Evolutionary conservation across 352 stramenopile genomes (phyloP).

Genomic region (Pythium scleroteichum): DNA sequence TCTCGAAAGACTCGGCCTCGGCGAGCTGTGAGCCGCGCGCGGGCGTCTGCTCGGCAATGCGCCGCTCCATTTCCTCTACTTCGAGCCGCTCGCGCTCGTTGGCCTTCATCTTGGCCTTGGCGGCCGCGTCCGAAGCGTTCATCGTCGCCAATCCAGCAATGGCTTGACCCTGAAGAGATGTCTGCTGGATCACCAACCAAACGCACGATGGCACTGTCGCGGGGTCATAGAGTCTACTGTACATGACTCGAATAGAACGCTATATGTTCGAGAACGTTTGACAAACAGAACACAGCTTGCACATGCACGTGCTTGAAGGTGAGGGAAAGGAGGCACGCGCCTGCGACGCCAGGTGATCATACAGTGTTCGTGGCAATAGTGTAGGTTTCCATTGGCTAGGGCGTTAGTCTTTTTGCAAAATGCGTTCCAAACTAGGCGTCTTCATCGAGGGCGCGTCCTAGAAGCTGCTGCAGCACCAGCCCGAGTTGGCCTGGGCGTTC

Average conservation of each 20-base stretch:
- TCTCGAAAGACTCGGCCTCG: constrained; percentile 77
- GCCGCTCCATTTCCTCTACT: constrained; percentile 58
- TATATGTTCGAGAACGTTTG: constrained; percentile 20
- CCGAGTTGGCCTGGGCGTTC: constrained; percentile 40
- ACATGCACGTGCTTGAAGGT: constrained; percentile 2
- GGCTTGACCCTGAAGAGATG: constrained; percentile 22
- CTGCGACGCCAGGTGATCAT: not conserved
- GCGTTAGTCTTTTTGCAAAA: too few relatives aligned
- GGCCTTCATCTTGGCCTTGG: constrained; percentile 57
- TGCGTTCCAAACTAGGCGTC: too few relatives aligned
- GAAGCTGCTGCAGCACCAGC: constrained; percentile 89
- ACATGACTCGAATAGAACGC: constrained; percentile 10
- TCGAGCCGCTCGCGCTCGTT: constrained; percentile 76
- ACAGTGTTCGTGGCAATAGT: constrained; percentile 15
- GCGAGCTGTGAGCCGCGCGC: constrained; percentile 78
- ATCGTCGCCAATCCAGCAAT: constrained; percentile 10
- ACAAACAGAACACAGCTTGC: too few relatives aligned
- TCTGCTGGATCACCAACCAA: constrained; percentile 21
- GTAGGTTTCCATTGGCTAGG: too few relatives aligned
- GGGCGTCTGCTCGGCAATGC: constrained; percentile 71
- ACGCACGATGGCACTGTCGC: constrained; percentile 10
- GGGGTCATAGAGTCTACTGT: constrained; percentile 3
- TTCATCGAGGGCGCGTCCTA: constrained; percentile 17
- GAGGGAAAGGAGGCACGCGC: not conserved
- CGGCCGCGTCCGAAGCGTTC: constrained; percentile 21